Percentiles rank a stretch among this genome's conserved stretches.
Conservation (phyloP, 1,284 basidiomycete genomes). For the Sporisorium sorghi region DNA sequence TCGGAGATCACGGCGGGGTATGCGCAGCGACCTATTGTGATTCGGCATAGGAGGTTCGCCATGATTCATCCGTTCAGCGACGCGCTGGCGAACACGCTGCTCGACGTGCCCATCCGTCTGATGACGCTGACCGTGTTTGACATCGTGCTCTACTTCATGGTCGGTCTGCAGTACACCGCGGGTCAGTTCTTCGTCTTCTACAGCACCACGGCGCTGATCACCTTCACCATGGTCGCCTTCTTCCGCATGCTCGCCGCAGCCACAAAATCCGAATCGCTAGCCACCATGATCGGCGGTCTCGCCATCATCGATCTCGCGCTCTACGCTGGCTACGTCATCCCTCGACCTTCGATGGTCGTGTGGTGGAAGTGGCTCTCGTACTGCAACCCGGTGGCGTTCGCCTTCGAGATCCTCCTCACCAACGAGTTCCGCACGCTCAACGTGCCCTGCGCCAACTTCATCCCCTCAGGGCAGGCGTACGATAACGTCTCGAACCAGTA, state of each 20-base stretch:
- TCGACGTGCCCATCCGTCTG: conserved; percentile 70
- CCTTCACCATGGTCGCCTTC: conserved; percentile 52
- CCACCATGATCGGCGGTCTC: conserved; percentile 51
- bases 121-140: conserved; percentile 69
- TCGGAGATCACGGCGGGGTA: conserved; percentile 72
- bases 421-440: conserved; percentile 74
- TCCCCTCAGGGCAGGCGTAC: conserved; percentile 25
- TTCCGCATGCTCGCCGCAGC: conserved; percentile 55
- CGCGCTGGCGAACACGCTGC: conserved; percentile 52
- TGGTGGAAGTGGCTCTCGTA: conserved; percentile 81
- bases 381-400: conserved; percentile 75
- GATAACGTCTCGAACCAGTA: conserved; percentile 22
- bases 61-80: conserved; percentile 66
- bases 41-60: conserved; percentile 54
- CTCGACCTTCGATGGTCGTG: conserved; percentile 69
- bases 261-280: conserved; percentile 69
- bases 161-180: conserved; percentile 41
- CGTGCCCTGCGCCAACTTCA: conserved; percentile 35
- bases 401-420: conserved; percentile 76
- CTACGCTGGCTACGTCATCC: conserved; percentile 72
- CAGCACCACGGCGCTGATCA: conserved; percentile 70
- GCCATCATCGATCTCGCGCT: conserved; percentile 52
- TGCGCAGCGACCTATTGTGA: conserved; percentile 71
- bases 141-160: conserved; percentile 69
- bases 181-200: conserved; percentile 72